Percentiles rank a stretch among this genome's conserved stretches.
phyloP scores from a whole-genome alignment of 1,284 basidiomycete genomes.

The Austroboletus olivaceoglutinosus region DNA sequence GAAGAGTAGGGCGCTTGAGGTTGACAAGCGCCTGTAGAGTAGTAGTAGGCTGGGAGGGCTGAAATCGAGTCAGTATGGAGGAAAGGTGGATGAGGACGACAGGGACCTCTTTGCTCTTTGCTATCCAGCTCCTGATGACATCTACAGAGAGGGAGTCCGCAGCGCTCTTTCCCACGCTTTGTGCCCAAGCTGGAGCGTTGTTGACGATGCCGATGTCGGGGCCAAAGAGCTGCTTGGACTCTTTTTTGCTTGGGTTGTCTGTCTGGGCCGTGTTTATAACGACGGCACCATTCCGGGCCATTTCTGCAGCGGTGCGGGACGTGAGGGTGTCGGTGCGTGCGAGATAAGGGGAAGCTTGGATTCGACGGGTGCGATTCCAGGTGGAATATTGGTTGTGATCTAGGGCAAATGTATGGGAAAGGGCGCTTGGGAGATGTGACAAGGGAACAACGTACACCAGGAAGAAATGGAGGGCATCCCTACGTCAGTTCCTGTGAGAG shows the following conservation, averaged over 20 bases:
- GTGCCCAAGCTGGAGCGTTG: constrained; percentile 45
- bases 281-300: constrained; percentile 40
- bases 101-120: constrained; percentile 79
- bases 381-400: constrained; percentile 51
- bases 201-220: constrained; percentile 61
- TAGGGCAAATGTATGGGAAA: constrained; percentile 19
- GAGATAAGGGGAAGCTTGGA: constrained; percentile 49
- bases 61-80: constrained; percentile 4
- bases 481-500: constrained; percentile 2
- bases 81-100: background rate
- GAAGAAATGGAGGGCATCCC: constrained; percentile 34
- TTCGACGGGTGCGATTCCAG: constrained; percentile 53
- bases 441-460: constrained; percentile 33
- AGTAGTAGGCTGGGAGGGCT: constrained; percentile 80
- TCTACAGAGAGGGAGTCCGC: constrained; percentile 31
- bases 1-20: constrained; percentile 81
- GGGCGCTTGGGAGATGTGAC: background rate
- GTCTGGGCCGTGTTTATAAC: constrained; percentile 39
- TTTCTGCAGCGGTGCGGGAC: constrained; percentile 45
- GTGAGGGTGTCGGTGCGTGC: constrained; percentile 49
- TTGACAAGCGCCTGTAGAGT: constrained; percentile 90
- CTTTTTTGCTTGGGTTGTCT: constrained; percentile 26
- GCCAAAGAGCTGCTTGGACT: constrained; percentile 58
- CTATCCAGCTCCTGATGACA: constrained; percentile 76
- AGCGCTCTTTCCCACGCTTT: constrained; percentile 30